Evolutionary conservation across 2,329 filamentous ascomycete genomes (phyloP), one percentile per base, ranked within the genome.

Genomic region (Botrytis sinoallii): DNA sequence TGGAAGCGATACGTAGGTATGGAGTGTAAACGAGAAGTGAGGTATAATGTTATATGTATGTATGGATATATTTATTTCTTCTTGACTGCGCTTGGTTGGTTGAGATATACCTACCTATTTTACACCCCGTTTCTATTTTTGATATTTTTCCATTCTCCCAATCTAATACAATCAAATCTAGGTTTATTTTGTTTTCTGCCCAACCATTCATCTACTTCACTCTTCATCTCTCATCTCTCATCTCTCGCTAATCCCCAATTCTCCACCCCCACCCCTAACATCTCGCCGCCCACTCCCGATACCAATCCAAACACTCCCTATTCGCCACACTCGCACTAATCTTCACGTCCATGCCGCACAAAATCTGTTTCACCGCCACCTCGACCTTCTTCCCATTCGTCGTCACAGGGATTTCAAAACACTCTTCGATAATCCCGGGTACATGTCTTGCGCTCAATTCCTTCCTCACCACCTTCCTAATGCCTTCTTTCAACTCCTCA

Each of bases 331-430:
- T 97, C 0, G 95, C 94, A 67, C 94, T 94, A 0, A 93, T 96
- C 85, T 94, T 95, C 77, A 98, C 90, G 70, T 93, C 89, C 83
- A 95, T 85, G 0, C 95, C 95, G 42, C 93, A 97, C 1, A 99
- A 84, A 63, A 98, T 98, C 83, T 98, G 95, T 85, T 98, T 98
- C 9, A 98, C 95, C 0, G 94, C 93, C 66, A 97, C 94, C 82
- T 99, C 95, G 74, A 99, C 93, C 90, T 98, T 99, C 86, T 99
- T 99, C 71, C 95, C 95, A 80, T 99, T 99, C 3, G 91, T 91
- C 25, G 96, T 98, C 77, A 95, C 91, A 0, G 95, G 96, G 29
- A 99, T 96, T 0, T 91, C 85, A 3, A 83, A 90, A 75, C 92
- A 95, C 81, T 93, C 90, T 77, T 95, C 93, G 29, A 98, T 86